Conservation (phyloP, 2,329 filamentous ascomycete species). For the Paecilomyces formosus region DNA sequence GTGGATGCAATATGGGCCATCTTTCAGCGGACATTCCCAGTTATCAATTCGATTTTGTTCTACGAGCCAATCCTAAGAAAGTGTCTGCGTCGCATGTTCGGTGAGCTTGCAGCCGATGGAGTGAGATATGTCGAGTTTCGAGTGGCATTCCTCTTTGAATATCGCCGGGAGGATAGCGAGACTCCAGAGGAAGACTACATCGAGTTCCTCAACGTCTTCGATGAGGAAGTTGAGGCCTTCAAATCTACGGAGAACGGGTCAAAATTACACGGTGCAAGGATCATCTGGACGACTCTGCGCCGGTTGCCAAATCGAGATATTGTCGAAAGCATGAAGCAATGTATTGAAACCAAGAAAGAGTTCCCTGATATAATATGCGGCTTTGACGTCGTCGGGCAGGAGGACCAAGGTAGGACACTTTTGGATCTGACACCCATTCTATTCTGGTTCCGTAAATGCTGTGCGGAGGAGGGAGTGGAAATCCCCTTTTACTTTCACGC, state of each 20-base stretch:
- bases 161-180: conserved; percentile 58
- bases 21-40: conserved; percentile 66
- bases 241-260: conserved; percentile 62
- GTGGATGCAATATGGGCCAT: conserved; percentile 79
- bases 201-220: conserved; percentile 63
- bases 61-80: conserved; percentile 84
- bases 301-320: conserved; percentile 57
- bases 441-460: conserved; percentile 90
- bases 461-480: conserved; percentile 66
- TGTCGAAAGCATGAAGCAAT: conserved; percentile 76
- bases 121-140: conserved; percentile 79
- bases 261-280: conserved; percentile 73
- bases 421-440: conserved; percentile 72
- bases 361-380: conserved; percentile 76
- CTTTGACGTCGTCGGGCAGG: conserved; percentile 84
- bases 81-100: conserved; percentile 66
- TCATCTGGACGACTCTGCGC: conserved; percentile 78
- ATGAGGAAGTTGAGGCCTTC: conserved; percentile 73
- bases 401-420: conserved; percentile 70
- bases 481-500: conserved; percentile 96
- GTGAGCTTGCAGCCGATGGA: conserved; percentile 68
- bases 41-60: conserved; percentile 67
- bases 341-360: conserved; percentile 70
- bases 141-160: conserved; percentile 65
- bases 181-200: conserved; percentile 59